Evolutionary conservation across 352 stramenopile genomes (phyloP).

Genomic region (Discostella stelligera): DNA sequence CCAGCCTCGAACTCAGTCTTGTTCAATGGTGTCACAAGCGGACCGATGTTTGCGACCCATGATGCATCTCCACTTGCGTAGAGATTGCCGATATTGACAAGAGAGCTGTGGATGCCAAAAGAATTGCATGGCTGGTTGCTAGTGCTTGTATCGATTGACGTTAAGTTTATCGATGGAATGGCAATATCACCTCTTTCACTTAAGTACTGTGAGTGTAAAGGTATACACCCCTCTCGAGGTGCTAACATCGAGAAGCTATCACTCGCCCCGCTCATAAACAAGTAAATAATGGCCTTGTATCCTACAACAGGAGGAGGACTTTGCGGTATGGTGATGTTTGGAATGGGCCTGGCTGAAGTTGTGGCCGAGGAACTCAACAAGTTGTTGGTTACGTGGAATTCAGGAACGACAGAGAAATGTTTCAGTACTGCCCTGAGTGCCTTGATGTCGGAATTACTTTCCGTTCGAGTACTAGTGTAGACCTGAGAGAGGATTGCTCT

Average conservation of each 20-base stretch:
- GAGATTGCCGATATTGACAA: conserved; percentile 46
- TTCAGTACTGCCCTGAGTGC: conserved; percentile 36
- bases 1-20: conserved; percentile 30
- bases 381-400: conserved; percentile 64
- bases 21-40: conserved; percentile 49
- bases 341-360: conserved; percentile 15
- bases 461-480: conserved; percentile 23
- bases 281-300: conserved; percentile 75
- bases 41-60: conserved; percentile 67
- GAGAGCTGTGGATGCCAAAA: conserved; percentile 59
- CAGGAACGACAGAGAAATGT: conserved; percentile 46
- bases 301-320: conserved; percentile 34
- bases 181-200: conserved; percentile 53
- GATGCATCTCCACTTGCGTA: conserved; percentile 55
- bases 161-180: conserved; percentile 31
- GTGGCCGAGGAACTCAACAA: conserved; percentile 27
- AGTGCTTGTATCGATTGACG: conserved; percentile 38
- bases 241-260: conserved; percentile 50
- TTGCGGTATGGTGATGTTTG: conserved; percentile 24
- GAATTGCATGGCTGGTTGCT: conserved; percentile 53
- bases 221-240: conserved; percentile 35
- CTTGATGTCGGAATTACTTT: conserved; percentile 24
- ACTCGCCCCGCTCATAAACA: conserved; percentile 68
- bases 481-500: conserved; percentile 39
- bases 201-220: conserved; percentile 56